These are phyloP conservation scores for baker's yeast (Saccharomyces cerevisiae) DNA, from an alignment of 805 yeast species.

Conservation along the genomic window DNA sequence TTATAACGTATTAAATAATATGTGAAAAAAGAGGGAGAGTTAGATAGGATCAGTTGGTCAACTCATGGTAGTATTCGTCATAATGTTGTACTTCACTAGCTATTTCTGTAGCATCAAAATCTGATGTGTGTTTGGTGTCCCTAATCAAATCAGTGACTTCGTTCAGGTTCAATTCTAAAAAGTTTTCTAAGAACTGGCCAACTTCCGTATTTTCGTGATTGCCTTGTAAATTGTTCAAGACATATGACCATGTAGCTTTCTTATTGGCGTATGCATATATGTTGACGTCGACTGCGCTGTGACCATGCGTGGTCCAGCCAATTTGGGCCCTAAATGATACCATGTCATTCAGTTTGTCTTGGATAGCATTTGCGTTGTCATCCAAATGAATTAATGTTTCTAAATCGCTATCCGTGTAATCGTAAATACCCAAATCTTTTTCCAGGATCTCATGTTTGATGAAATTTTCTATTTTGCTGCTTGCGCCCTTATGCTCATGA, in stretches of 20 bases:
- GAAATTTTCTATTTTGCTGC: slow-evolving; percentile 32
- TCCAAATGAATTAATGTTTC: slow-evolving; percentile 32
- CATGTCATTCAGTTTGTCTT: slow-evolving; percentile 55
- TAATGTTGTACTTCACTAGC: slow-evolving; percentile 5
- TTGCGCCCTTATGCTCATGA: slow-evolving; percentile 25
- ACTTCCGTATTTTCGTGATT: slow-evolving; percentile 82
- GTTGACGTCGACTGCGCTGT: slow-evolving; percentile 91
- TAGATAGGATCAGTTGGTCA: background rate
- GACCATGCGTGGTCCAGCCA: slow-evolving; percentile 98
- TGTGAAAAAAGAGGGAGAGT: background rate
- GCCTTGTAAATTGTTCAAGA: slow-evolving; percentile 52
- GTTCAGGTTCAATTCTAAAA: slow-evolving; percentile 39
- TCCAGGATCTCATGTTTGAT: slow-evolving; percentile 48
- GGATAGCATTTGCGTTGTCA: slow-evolving; percentile 23
- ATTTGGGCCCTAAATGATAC: slow-evolving; percentile 75
- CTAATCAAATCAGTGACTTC: slow-evolving; percentile 43
- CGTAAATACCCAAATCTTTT: slow-evolving; percentile 57
- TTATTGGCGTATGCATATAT: slow-evolving; percentile 73
- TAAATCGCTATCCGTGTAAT: slow-evolving; percentile 50
- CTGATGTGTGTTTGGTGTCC: slow-evolving; percentile 43
- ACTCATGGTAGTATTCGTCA: slow-evolving; percentile 17
- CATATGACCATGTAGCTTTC: slow-evolving; percentile 33
- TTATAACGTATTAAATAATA: background rate
- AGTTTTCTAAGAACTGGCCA: slow-evolving; percentile 60
- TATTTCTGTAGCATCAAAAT: background rate